Evolutionary conservation across 73 alveolate species (phyloP), one percentile per base, ranked within the genome.

Genomic region (Chromera velia): DNA sequence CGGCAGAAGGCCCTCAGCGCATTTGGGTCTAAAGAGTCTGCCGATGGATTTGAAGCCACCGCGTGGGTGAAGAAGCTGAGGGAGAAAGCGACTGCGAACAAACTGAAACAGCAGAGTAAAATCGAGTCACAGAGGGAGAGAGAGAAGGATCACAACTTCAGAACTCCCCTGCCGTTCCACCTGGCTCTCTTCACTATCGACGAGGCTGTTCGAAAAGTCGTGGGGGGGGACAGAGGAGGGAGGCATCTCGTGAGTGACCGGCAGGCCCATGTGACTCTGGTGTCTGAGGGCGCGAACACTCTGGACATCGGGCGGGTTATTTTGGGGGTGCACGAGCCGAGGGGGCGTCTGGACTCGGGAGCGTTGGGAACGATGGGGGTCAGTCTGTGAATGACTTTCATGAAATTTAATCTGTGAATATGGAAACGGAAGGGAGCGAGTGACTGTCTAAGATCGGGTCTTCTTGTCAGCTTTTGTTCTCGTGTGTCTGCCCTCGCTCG

Each of bases 341-440:
- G 92, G 55, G 73, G 76, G n/a, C 83, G 94, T 45, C 88, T 92
- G 40, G 97, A 92, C 82, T 93, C 96, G 31, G 97, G 96, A 22
- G 82, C 96, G 47, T 92, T 82, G 78, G 97, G 95, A 0, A 90
- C 96, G 28, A 92, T 92, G 97, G 97, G 97, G 26, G 81, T n/a
- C n/a, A n/a, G n/a, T n/a, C n/a, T n/a, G n/a, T n/a, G n/a, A n/a
- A n/a, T n/a, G n/a, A n/a, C n/a, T n/a, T n/a, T n/a, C n/a, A n/a
- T n/a, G n/a, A n/a, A n/a, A n/a, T n/a, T n/a, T n/a, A n/a, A n/a
- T n/a, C n/a, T n/a, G n/a, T n/a, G n/a, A n/a, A n/a, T n/a, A n/a
- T n/a, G n/a, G n/a, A n/a, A n/a, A n/a, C n/a, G n/a, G n/a, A n/a
- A n/a, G n/a, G n/a, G n/a, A n/a, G n/a, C n/a, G n/a, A n/a, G n/a